Evolutionary conservation across 148 eudicot species (phyloP), one percentile per base, ranked within the genome.

Genomic region (Silene uniflora): DNA sequence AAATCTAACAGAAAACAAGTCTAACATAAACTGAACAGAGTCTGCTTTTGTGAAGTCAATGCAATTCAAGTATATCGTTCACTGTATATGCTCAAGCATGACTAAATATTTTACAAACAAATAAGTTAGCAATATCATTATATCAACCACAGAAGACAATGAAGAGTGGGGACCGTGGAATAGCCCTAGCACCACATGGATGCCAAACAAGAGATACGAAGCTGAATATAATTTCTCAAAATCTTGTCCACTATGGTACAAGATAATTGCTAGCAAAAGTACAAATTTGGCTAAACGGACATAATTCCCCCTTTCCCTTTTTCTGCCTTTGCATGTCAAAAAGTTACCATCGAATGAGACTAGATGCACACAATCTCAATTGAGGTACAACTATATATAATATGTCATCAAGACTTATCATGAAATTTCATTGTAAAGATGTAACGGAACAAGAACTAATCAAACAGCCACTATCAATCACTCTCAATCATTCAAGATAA

Each of bases 401-500:
- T 79, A 56, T 42, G 71, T 73, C 71, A 13, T 66, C 46, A 58
- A 65, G 67, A 73, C 62, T 42, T 74, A 14, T 74, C 13, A 23
- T 69, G 68, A 60, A 29, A n/a, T 52, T 46, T 69, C 62, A 69
- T 19, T 63, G 60, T 42, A 16, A 46, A 47, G 69, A 46, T 32
- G 47, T 21, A 46, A 32, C 52, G 68, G 32, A 62, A 62, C 56
- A 59, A 75, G 75, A 75, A 47, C 69, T 79, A 46, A 67, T 49
- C 18, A 68, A 79, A 74, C 74, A 79, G 64, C 63, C 69, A 74
- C 54, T 67, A 39, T 74, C 77, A 79, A 39, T 79, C 82, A 75
- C 71, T 47, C 77, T 79, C 82, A 47, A 52, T n/a, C 42, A 74
- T 17, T 29, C 78, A 75, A 79, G 82, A 79, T 79, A 79, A 75